Base-by-base conservation (phyloP, 179 eudicot genomes). In the Silene vulgaris region DNA sequence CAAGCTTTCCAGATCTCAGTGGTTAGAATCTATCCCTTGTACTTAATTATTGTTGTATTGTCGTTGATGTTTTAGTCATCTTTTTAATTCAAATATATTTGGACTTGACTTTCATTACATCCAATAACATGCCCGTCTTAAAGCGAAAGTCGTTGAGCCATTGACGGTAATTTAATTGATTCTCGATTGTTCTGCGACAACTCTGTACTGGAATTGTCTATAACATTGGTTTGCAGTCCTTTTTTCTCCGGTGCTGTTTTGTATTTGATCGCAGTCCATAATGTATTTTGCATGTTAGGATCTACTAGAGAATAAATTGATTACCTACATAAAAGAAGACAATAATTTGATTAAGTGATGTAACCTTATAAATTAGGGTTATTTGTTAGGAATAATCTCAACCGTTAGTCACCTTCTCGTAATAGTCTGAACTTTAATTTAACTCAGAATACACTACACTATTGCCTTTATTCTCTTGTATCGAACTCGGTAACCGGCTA, bases 1-100 rank as follows among this genome's bases (percentile, higher is more conserved):
- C 90, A 95, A 80, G 97, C 99, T 78, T 90, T 95, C 79, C 88
- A 87, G 78, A 87, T 95, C 65, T 89, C 97, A 74, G 84, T 95
- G 97, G 99, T 95, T 70, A 74, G 90, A 85, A 43, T 59, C 74
- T 71, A 29, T 37, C n/a, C 61, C 66, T 79, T 71, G 68, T 26
- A 65, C 57, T 72, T 68, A 35, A n/a, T 69, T 32, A 54, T 40
- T 56, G 16, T 69, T 79, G 73, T 28, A 45, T 63, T 73, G 48
- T 37, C 52, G 7, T 11, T 77, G 56, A 6, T 17, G 3, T 56
- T 43, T 8, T 16, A n/a, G 54, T 57, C n/a, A 3, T 62, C 16
- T 68, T 52, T 61, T 5, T 68, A 16, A 4, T 62, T 52, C 26
- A 12, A 66, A 56, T 43, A 8, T 57, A 62, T 65, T 37, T 8